Percentiles rank a stretch among this genome's conserved stretches.
Evolutionary conservation across 2,329 filamentous ascomycete species (phyloP).

Genomic region (Aspergillus sp.): DNA sequence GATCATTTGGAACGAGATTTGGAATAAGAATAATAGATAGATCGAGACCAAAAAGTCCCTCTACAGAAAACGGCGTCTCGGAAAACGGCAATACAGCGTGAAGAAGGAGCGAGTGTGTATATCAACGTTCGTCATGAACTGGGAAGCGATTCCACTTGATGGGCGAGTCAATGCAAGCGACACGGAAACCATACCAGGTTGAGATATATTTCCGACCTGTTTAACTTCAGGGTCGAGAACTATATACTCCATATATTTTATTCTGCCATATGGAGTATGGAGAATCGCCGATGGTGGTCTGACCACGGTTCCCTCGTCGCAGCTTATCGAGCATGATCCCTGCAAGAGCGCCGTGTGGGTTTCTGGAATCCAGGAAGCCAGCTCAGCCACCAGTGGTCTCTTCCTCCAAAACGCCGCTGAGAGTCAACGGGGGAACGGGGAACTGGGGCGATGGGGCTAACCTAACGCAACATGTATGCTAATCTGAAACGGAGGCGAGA

Average conservation of each 20-base stretch:
- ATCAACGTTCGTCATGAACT: not conserved
- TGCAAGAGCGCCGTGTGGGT: slow-evolving; percentile 13
- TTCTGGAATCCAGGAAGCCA: slow-evolving; percentile 13
- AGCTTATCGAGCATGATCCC: not conserved
- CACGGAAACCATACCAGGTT: slow-evolving; percentile 7
- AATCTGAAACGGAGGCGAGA: not conserved
- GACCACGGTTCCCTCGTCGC: not conserved
- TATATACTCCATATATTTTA: not conserved
- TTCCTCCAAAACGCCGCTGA: too few relatives aligned
- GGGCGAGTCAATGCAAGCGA: not conserved
- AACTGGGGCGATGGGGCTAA: not conserved
- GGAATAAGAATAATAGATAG: not conserved
- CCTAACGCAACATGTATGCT: not conserved
- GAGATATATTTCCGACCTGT: slow-evolving; percentile 17
- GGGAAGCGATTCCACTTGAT: not conserved
- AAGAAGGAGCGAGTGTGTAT: not conserved
- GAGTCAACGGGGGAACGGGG: not conserved
- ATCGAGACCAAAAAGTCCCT: not conserved
- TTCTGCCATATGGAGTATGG: not conserved
- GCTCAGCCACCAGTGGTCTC: not conserved
- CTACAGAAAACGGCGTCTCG: not conserved
- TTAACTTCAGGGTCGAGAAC: not conserved
- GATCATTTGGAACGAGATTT: too few relatives aligned
- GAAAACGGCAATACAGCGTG: not conserved
- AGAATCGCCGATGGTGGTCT: not conserved